Evolutionary conservation across 805 yeast genomes (phyloP).

Genomic region (Kluyveromyces dobzhanskii): DNA sequence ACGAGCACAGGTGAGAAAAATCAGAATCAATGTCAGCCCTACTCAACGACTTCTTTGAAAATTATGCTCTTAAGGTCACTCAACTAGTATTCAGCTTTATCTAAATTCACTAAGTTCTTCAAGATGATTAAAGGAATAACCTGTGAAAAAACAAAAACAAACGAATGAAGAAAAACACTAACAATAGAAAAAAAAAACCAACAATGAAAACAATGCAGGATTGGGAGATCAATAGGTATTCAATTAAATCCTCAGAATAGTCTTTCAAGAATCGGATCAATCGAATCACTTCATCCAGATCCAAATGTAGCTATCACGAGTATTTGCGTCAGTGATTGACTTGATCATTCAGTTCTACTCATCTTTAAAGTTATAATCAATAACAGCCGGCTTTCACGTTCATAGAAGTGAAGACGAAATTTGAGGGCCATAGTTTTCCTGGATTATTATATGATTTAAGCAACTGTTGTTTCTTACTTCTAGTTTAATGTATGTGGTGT

Average conservation of each 20-base stretch:
- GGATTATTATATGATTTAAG: too few relatives aligned
- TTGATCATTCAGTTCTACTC: neutral
- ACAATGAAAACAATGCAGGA: neutral
- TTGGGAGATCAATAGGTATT: neutral
- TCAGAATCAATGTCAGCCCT: conserved; percentile 1
- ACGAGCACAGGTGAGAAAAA: neutral
- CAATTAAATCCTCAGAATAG: too few relatives aligned
- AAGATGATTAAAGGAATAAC: neutral
- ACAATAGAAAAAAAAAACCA: neutral
- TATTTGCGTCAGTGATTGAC: neutral
- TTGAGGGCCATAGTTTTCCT: too few relatives aligned
- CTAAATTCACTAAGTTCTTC: neutral
- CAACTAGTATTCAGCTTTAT: conserved; percentile 1
- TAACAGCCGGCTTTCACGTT: neutral
- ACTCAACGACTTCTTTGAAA: neutral
- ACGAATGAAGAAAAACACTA: neutral
- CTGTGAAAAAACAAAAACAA: neutral
- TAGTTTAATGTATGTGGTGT: too few relatives aligned
- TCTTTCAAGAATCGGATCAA: too few relatives aligned
- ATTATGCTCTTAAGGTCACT: conserved; percentile 1
- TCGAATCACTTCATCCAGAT: too few relatives aligned
- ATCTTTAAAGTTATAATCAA: neutral
- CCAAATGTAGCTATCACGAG: too few relatives aligned
- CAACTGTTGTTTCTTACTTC: too few relatives aligned
- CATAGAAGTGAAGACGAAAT: too few relatives aligned